A percentile compares a stretch with the other conserved stretches of the same genome.
These are phyloP conservation scores for Neltuma alba DNA, from an alignment of 306 rosid genomes.

Conservation along the genomic window DNA sequence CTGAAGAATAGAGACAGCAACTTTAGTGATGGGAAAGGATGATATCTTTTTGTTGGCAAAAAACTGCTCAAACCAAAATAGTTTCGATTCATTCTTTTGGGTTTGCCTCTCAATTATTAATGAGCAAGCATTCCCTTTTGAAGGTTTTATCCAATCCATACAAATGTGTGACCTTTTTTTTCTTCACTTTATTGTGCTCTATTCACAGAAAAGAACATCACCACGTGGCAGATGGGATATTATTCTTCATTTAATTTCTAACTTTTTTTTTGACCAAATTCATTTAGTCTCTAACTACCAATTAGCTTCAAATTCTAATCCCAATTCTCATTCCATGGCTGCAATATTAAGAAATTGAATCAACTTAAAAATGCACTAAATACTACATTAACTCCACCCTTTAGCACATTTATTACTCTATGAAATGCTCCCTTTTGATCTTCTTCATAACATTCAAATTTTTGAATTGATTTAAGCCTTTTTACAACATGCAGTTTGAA, in stretches of 20 bases:
- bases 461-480: too few relatives aligned
- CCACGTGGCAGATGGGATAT: not conserved
- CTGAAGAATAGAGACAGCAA: not conserved
- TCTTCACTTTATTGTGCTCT: not conserved
- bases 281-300: too few relatives aligned
- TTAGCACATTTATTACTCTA: too few relatives aligned
- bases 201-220: not conserved
- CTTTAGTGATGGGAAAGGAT: slow-evolving; percentile 5
- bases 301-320: not conserved
- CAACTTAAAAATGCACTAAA: not conserved
- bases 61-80: too few relatives aligned
- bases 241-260: too few relatives aligned
- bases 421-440: too few relatives aligned
- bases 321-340: not conserved
- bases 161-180: not conserved
- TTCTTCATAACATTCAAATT: too few relatives aligned
- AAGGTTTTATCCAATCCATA: not conserved
- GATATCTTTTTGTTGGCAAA: not conserved
- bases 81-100: too few relatives aligned
- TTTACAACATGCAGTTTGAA: too few relatives aligned
- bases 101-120: too few relatives aligned
- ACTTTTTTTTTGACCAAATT: too few relatives aligned
- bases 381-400: not conserved
- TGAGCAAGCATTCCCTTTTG: too few relatives aligned
- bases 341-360: not conserved